Percentiles rank a stretch among this genome's conserved stretches.
These are phyloP conservation scores for Macroventuria anomochaeta DNA, from an alignment of 2,329 filamentous ascomycete species.

Conservation along the genomic window DNA sequence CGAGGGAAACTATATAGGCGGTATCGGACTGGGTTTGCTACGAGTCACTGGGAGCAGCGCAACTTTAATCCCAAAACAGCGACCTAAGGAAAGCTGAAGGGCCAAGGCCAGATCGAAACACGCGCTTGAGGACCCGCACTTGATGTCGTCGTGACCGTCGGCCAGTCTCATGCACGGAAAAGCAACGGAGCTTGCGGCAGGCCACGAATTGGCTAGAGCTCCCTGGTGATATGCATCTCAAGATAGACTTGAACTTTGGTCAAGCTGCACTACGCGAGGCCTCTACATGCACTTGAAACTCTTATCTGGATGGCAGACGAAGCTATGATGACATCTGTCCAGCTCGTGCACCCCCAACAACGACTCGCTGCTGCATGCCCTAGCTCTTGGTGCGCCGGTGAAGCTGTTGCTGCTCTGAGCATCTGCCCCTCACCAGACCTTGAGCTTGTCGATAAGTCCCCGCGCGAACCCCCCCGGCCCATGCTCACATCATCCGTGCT, in stretches of 20 bases:
- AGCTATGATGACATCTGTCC: slow-evolving; percentile 9
- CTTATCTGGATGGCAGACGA: slow-evolving; percentile 11
- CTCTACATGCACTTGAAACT: background rate
- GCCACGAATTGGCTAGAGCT: slow-evolving; percentile 37
- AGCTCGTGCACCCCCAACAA: slow-evolving; percentile 4
- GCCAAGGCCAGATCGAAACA: slow-evolving; percentile 34
- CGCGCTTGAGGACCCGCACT: slow-evolving; percentile 21
- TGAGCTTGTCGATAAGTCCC: slow-evolving; percentile 17
- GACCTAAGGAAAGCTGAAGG: slow-evolving; percentile 20
- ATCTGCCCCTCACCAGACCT: slow-evolving; percentile 12
- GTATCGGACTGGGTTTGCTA: slow-evolving; percentile 28
- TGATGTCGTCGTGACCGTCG: slow-evolving; percentile 25
- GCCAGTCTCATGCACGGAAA: slow-evolving; percentile 28
- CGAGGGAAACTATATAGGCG: slow-evolving; percentile 30
- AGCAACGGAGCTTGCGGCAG: slow-evolving; percentile 34
- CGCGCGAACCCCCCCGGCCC: slow-evolving; percentile 13
- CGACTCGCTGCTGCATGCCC: background rate
- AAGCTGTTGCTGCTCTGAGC: slow-evolving; percentile 15
- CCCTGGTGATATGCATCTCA: slow-evolving; percentile 13
- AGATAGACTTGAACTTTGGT: slow-evolving; percentile 7
- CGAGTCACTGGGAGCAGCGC: slow-evolving; percentile 27
- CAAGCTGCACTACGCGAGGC: slow-evolving; percentile 1
- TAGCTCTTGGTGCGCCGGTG: slow-evolving; percentile 7
- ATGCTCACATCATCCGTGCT: slow-evolving; percentile 20
- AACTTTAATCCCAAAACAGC: slow-evolving; percentile 37